These are phyloP conservation scores for Nidula microcarpa DNA, from an alignment of 768 basidiomycete species.

Conservation along the genomic window DNA sequence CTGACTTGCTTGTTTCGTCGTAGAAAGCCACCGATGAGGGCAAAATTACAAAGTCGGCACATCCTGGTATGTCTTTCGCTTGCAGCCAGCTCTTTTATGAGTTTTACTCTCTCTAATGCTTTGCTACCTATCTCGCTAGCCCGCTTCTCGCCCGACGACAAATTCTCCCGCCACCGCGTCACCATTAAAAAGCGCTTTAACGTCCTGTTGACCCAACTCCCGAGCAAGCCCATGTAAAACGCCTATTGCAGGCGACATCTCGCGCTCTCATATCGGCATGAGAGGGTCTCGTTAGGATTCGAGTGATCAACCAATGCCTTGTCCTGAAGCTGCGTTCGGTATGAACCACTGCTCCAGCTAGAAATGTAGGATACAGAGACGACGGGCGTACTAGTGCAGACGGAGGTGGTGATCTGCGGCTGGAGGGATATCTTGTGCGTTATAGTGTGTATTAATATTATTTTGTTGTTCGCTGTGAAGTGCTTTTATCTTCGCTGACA, in stretches of 20 bases:
- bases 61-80: conserved; percentile 69
- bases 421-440: too few relatives aligned
- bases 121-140: conserved; percentile 41
- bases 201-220: conserved; percentile 86
- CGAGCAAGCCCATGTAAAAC: conserved; percentile 78
- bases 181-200: conserved; percentile 93
- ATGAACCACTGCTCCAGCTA: too few relatives aligned
- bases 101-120: not conserved
- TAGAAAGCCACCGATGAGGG: conserved; percentile 85
- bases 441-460: too few relatives aligned
- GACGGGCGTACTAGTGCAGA: too few relatives aligned
- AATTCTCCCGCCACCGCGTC: conserved; percentile 96
- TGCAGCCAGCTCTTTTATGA: not conserved
- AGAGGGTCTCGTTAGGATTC: too few relatives aligned
- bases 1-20: conserved; percentile 3
- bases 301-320: too few relatives aligned
- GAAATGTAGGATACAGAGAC: too few relatives aligned
- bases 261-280: too few relatives aligned
- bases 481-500: too few relatives aligned
- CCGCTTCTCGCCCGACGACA: conserved; percentile 98
- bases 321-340: too few relatives aligned
- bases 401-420: too few relatives aligned
- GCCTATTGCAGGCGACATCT: not conserved
- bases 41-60: conserved; percentile 90
- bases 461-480: too few relatives aligned